These are phyloP conservation scores for Breviolum minutum DNA, from an alignment of 73 alveolate genomes.

Conservation along the genomic window DNA sequence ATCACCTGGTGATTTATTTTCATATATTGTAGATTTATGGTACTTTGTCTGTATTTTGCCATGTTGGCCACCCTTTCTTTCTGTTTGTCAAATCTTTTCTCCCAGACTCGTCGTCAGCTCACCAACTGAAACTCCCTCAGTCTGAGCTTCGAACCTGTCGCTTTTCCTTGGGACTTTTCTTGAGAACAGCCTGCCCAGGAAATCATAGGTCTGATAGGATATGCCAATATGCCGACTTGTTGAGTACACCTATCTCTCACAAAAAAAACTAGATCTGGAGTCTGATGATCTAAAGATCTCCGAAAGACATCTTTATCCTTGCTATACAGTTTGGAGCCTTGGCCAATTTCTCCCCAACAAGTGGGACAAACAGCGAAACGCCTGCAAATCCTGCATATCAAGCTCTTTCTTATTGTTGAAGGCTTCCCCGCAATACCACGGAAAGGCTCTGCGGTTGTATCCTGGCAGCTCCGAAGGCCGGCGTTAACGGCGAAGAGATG, in stretches of 20 bases:
- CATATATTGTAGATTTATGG: no score
- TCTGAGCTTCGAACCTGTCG: slow-evolving; percentile 3
- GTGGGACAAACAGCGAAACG: neutral
- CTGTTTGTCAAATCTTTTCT: no score
- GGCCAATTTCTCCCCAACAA: neutral
- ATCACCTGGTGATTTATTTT: no score
- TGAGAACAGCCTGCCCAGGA: slow-evolving; percentile 41
- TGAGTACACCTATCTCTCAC: neutral
- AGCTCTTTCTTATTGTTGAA: slow-evolving; percentile 55
- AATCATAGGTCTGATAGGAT: neutral
- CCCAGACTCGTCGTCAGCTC: neutral
- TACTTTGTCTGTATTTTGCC: neutral
- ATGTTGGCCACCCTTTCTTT: neutral
- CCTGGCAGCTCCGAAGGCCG: slow-evolving; percentile 26
- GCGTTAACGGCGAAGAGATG: neutral
- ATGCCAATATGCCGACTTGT: neutral
- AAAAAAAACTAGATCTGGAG: no score
- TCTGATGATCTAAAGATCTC: no score
- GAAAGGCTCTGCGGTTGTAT: slow-evolving; percentile 82
- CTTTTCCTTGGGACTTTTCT: slow-evolving; percentile 39
- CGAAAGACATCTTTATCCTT: neutral
- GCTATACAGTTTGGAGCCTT: neutral
- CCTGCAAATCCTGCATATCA: slow-evolving; percentile 67
- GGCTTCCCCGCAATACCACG: slow-evolving; percentile 63
- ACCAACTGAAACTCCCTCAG: neutral